Conservation (phyloP, 2,329 filamentous ascomycete species). For the Trichoderma arundinaceum region DNA sequence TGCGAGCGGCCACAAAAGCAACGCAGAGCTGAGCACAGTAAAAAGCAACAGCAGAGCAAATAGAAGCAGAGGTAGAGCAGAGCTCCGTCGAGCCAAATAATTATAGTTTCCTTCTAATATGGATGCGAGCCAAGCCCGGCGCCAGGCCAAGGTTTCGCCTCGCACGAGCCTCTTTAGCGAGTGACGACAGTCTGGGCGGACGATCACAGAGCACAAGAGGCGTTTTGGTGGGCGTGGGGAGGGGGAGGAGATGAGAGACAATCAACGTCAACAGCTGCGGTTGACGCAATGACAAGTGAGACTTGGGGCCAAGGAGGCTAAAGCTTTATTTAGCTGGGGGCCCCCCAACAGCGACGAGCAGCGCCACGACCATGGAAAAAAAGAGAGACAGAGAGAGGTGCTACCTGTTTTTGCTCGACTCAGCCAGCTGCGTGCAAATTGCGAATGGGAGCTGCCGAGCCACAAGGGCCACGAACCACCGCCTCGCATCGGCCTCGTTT, state of each 20-base stretch:
- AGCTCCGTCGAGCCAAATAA: slow-evolving; percentile 3
- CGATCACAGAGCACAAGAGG: slow-evolving; percentile 23
- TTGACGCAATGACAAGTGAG: slow-evolving; percentile 16
- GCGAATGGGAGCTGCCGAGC: slow-evolving; percentile 20
- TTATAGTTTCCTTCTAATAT: slow-evolving; percentile 26
- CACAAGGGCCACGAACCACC: slow-evolving; percentile 12
- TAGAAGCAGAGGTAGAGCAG: neutral
- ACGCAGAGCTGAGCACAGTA: slow-evolving; percentile 2
- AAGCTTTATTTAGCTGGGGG: neutral
- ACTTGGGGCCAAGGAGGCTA: neutral
- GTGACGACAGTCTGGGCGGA: slow-evolving; percentile 22
- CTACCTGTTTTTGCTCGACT: neutral
- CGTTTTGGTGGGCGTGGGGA: slow-evolving; percentile 27
- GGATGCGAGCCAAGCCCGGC: slow-evolving; percentile 13
- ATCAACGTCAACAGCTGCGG: slow-evolving; percentile 17
- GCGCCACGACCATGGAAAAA: neutral
- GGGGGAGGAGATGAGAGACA: slow-evolving; percentile 10
- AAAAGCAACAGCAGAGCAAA: neutral
- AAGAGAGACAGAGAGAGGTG: neutral
- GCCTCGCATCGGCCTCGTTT: neutral
- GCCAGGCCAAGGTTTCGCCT: slow-evolving; percentile 28
- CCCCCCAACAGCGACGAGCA: neutral
- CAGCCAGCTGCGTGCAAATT: slow-evolving; percentile 1
- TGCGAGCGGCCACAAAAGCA: neutral
- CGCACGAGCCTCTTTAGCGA: slow-evolving; percentile 14